Evolutionary conservation across 352 stramenopile species (phyloP), one percentile per base, ranked within the genome.

Genomic region (Pythium brassicae): DNA sequence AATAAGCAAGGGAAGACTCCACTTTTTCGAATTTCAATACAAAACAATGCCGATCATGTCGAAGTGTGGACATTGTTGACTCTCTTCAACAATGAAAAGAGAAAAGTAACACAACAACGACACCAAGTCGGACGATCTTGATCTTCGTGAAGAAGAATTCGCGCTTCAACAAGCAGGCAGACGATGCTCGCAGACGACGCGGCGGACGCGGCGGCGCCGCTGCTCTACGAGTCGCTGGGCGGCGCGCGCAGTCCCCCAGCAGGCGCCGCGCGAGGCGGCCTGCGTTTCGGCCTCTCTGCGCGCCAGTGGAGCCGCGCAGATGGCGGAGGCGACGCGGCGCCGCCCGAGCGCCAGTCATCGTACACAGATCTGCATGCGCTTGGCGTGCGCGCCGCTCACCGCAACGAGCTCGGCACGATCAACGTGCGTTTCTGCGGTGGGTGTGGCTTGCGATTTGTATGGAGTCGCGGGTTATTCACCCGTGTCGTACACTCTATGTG

Each of bases 281-380:
- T 53, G 25, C 57, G 57, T 15, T 63, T 57, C n/a, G 50, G 42
- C 20, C 26, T 57, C 17, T 40, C 22, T 11, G 37, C 58, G 34
- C 35, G 54, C 34, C 56, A 69, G 40, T 52, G 59, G 52, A 50
- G 50, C 53, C 15, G 23, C n/a, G 15, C 32, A n/a, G 40, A 26
- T 19, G 55, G 49, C 20, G 48, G 35, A 4, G 54, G 50, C 26
- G 39, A 42, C 17, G 47, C 43, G 12, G 44, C 51, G 7, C n/a
- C 42, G 34, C 48, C 26, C 12, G 37, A 57, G 23, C n/a, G 40
- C 40, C 42, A 29, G 23, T 55, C 59, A 11, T 64, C 69, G 50
- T 82, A 82, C 64, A 82, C 72, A 46, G 72, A 82, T 35, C 44
- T 82, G 19, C 54, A 76, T 47, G 72, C 68, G 46, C 32, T 37